Conservation (phyloP, 345 rosid species). For the Populus tremula region DNA sequence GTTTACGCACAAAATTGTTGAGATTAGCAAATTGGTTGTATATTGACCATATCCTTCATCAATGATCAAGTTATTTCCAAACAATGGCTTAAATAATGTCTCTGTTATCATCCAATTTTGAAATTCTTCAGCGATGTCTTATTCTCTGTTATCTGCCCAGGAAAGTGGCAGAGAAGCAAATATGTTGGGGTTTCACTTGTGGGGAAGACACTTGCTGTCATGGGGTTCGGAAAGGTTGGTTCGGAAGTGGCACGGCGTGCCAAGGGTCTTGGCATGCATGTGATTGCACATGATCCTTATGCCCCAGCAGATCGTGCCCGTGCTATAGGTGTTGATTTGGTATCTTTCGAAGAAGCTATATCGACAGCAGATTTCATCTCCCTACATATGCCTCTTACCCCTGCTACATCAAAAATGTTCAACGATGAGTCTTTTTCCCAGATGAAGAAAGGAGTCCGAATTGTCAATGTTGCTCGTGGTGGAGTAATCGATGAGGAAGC, state of each 20-base stretch:
- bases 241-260: conserved; percentile 30
- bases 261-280: conserved; percentile 28
- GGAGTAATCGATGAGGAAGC: conserved; percentile 31
- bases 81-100: neutral
- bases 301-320: conserved; percentile 25
- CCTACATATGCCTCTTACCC: conserved; percentile 28
- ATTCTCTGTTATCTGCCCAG: neutral
- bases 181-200: conserved; percentile 27
- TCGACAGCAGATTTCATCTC: conserved; percentile 27
- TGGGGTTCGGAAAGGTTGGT: conserved; percentile 32
- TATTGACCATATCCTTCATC: neutral
- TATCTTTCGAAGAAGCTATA: conserved; percentile 24
- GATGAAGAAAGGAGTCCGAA: conserved; percentile 28
- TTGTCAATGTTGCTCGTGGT: conserved; percentile 31
- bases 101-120: neutral
- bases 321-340: conserved; percentile 24
- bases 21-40: neutral
- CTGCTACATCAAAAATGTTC: conserved; percentile 25
- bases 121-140: neutral
- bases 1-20: neutral
- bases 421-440: conserved; percentile 22
- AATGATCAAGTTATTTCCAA: neutral
- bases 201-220: conserved; percentile 28
- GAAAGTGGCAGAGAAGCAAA: conserved; percentile 29
- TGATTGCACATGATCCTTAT: conserved; percentile 30